Percentiles rank a stretch among this genome's conserved stretches.
Evolutionary conservation across 2,329 filamentous ascomycete genomes (phyloP).

Genomic region (Botrytis squamosa): DNA sequence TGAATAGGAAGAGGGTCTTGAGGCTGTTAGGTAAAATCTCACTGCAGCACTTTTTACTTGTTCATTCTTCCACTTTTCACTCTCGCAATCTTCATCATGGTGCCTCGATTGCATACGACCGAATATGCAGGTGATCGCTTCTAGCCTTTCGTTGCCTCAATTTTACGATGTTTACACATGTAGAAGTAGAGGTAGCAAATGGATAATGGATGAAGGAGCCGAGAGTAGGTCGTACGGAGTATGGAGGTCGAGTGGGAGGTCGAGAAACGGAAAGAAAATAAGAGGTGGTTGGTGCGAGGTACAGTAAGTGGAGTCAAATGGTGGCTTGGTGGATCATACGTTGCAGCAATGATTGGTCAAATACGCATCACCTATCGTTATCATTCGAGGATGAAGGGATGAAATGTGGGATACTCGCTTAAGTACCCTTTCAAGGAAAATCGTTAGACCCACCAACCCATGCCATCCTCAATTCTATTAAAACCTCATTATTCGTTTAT

Average conservation of each 20-base stretch:
- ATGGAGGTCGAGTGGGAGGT: not conserved
- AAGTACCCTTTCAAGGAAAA: not conserved
- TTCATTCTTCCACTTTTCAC: not conserved
- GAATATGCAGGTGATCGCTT: not conserved
- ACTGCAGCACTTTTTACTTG: not conserved
- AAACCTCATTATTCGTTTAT: not conserved
- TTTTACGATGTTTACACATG: not conserved
- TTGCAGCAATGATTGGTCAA: not conserved
- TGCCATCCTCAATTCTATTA: not conserved
- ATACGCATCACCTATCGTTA: not conserved
- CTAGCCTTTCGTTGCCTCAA: not conserved
- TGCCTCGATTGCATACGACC: not conserved
- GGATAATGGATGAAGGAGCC: not conserved
- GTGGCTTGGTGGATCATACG: not conserved
- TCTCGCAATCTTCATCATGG: not conserved
- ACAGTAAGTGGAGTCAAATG: not conserved
- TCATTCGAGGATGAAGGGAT: not conserved
- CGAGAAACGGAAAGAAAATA: not conserved
- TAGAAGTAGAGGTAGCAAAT: not conserved
- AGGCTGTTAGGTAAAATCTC: not conserved
- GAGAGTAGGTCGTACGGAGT: not conserved
- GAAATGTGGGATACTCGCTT: not conserved
- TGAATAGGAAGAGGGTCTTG: not conserved
- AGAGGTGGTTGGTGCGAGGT: constrained; percentile 18
- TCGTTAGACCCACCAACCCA: not conserved